These are phyloP conservation scores for Trichosporon asahii DNA, from an alignment of 1,284 basidiomycete genomes.

Conservation along the genomic window DNA sequence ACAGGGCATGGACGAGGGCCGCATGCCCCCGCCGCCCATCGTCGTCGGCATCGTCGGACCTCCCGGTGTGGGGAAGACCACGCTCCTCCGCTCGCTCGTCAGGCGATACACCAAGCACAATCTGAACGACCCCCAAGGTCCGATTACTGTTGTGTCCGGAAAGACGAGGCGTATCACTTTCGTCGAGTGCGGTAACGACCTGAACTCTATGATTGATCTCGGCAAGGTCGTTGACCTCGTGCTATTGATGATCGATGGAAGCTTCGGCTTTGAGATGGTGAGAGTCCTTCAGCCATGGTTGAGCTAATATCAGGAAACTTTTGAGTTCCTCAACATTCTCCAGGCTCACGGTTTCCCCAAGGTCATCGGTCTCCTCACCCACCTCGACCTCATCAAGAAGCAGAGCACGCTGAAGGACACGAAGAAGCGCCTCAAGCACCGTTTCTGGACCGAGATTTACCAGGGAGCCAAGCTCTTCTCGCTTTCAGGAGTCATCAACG, in stretches of 20 bases:
- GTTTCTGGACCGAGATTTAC: slow-evolving; percentile 99
- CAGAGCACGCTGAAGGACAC: slow-evolving; percentile 78
- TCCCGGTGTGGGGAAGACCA: slow-evolving; percentile 95
- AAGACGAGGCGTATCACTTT: slow-evolving; percentile 92
- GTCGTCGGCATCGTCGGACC: slow-evolving; percentile 97
- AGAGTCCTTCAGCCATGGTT: slow-evolving; percentile 29
- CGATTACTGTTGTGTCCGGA: slow-evolving; percentile 87
- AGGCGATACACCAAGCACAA: slow-evolving; percentile 93
- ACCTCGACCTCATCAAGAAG: slow-evolving; percentile 96
- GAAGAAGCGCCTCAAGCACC: slow-evolving; percentile 93
- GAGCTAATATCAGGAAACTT: slow-evolving; percentile 72
- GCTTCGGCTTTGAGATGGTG: slow-evolving; percentile 98
- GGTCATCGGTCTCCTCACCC: slow-evolving; percentile 92
- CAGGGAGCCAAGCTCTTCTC: slow-evolving; percentile 98
- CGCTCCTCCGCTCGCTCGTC: slow-evolving; percentile 86
- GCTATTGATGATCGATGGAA: slow-evolving; percentile 94
- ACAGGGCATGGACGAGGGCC: slow-evolving; percentile 48
- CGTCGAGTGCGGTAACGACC: slow-evolving; percentile 94
- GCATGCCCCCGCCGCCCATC: slow-evolving; percentile 75
- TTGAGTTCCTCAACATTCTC: slow-evolving; percentile 96
- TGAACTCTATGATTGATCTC: slow-evolving; percentile 97
- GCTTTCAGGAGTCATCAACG: slow-evolving; percentile 94
- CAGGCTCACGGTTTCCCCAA: slow-evolving; percentile 98
- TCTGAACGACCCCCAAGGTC: slow-evolving; percentile 82
- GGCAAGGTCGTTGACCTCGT: slow-evolving; percentile 96